These are phyloP conservation scores for Erythrophleum ivorense DNA, from an alignment of 331 rosid species.

Conservation along the genomic window DNA sequence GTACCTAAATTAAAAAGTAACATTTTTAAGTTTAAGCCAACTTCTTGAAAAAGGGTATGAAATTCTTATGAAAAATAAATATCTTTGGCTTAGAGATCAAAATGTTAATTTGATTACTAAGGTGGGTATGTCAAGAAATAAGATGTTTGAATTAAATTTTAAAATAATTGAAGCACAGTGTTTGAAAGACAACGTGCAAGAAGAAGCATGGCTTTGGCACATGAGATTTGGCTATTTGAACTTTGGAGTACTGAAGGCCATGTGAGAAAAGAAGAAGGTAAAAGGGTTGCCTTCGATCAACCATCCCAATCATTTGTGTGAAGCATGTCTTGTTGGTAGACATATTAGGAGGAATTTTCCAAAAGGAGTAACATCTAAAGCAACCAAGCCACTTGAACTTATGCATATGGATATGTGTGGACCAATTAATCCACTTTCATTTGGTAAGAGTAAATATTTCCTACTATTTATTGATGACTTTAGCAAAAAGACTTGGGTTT, in stretches of 20 bases:
- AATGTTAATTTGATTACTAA: no score
- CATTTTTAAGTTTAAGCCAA: no score
- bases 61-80: no score
- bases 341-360: neutral
- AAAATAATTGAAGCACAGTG: neutral
- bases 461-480: neutral
- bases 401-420: neutral
- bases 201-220: neutral
- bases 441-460: neutral
- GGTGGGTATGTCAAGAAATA: no score
- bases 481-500: neutral
- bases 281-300: neutral
- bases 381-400: neutral
- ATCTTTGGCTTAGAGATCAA: no score
- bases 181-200: neutral
- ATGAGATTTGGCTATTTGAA: neutral
- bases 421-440: neutral
- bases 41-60: no score
- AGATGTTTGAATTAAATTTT: no score
- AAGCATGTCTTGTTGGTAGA: neutral
- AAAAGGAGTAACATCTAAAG: neutral
- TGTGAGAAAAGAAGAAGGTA: neutral
- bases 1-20: neutral
- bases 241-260: neutral
- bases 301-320: neutral